phyloP scores from a whole-genome alignment of 495 filamentous ascomycete species.

The Xylaria cubensis region DNA sequence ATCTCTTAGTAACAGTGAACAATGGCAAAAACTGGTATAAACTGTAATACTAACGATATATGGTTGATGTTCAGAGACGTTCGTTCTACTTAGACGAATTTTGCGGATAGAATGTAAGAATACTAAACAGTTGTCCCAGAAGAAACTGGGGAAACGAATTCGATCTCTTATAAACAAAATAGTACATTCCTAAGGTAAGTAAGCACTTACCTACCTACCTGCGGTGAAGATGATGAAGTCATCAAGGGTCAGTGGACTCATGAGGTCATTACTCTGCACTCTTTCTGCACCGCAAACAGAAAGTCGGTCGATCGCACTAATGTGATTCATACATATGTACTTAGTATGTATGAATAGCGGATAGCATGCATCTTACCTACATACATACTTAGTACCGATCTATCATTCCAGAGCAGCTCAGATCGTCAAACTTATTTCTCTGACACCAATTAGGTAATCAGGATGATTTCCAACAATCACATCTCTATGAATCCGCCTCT shows the following conservation, averaged over 20 bases:
- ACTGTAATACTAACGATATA: not conserved
- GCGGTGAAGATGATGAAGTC: not conserved
- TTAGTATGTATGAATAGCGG: not conserved
- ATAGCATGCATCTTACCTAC: not conserved
- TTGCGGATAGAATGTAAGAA: not conserved
- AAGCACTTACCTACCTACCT: not conserved
- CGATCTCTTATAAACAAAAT: not conserved
- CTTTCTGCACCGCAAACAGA: not conserved
- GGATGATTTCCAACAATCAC: too few species aligned
- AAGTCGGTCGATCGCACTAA: not conserved
- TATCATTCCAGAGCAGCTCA: not conserved
- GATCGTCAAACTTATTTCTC: not conserved
- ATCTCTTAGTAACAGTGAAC: not conserved
- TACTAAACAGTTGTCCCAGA: not conserved
- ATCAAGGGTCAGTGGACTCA: not conserved
- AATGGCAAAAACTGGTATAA: not conserved
- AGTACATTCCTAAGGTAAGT: not conserved
- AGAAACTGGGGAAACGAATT: not conserved
- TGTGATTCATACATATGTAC: not conserved
- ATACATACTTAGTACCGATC: too few species aligned
- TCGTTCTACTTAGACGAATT: too few species aligned
- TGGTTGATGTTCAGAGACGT: too few species aligned
- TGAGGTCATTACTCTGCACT: constrained; percentile 1
- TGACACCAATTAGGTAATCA: not conserved
- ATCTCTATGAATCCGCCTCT: too few species aligned